Conservation (phyloP, 306 rosid genomes). For the Myrica gale region DNA sequence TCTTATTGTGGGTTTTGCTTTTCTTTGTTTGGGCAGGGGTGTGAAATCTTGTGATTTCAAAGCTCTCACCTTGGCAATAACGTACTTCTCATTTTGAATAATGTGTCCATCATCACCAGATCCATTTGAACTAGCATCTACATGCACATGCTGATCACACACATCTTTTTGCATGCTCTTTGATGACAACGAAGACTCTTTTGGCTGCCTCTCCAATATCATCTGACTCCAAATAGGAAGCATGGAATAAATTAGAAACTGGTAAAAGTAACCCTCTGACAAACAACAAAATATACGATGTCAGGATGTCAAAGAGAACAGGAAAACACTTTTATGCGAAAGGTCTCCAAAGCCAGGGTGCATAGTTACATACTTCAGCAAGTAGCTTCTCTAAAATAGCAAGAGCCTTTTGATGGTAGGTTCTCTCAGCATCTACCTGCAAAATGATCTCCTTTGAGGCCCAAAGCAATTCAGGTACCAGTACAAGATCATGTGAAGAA, state of each 20-base stretch:
- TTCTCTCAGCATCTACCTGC: slow-evolving; percentile 84
- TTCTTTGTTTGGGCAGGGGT: background rate
- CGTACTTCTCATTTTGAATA: slow-evolving; percentile 40
- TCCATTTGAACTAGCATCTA: slow-evolving; percentile 44
- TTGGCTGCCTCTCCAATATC: slow-evolving; percentile 51
- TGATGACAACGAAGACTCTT: slow-evolving; percentile 43
- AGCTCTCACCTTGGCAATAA: slow-evolving; percentile 67
- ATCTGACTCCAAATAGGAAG: slow-evolving; percentile 52
- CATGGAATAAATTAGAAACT: slow-evolving; percentile 9
- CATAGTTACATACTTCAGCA: slow-evolving; percentile 59
- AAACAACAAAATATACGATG: slow-evolving; percentile 19
- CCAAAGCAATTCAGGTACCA: slow-evolving; percentile 20
- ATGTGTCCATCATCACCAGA: slow-evolving; percentile 33
- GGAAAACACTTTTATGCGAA: slow-evolving; percentile 12
- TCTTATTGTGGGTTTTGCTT: background rate
- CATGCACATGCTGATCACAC: slow-evolving; percentile 33
- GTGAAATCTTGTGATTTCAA: slow-evolving; percentile 6
- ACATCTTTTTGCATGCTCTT: slow-evolving; percentile 34
- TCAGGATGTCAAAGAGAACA: background rate
- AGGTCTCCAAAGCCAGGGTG: slow-evolving; percentile 19
- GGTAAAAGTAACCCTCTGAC: slow-evolving; percentile 11
- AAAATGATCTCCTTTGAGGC: slow-evolving; percentile 23
- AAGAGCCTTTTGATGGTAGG: slow-evolving; percentile 75
- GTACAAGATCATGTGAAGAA: slow-evolving; percentile 1
- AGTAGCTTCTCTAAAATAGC: slow-evolving; percentile 63